Base-by-base conservation (phyloP, 108 stramenopile genomes). In the Nitzschia sp. region DNA sequence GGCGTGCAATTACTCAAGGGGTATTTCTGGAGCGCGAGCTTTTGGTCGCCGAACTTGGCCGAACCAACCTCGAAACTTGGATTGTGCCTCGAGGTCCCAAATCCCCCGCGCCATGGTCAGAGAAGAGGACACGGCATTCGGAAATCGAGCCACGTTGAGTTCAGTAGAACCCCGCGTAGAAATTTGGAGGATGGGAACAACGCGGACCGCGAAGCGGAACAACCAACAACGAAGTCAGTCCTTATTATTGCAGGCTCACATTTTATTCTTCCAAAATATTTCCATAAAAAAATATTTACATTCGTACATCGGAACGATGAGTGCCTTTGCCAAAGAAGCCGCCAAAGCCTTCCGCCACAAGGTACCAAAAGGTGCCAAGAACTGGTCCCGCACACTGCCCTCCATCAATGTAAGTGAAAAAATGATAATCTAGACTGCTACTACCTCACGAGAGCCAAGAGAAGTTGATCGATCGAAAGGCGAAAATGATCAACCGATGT, bases 391-490 rank as follows among this genome's bases (percentile, higher is more conserved):
- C 17, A 32, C 53, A 19, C 67, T 79, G 19, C 78, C 78, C 11
- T 56, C 78, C 27, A 60, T 79, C 57, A 71, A 60, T 45, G 78
- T 79, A 64, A 66, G 78, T 72, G 33, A 23, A 55, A 45, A 50
- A 23, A 58, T 32, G 30, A 32, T 34, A 3, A 17, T 32, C 53
- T 9, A 23, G 22, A 27, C 15, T 15, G 1, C 15, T n/a, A n/a
- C n/a, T n/a, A n/a, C n/a, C n/a, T n/a, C n/a, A n/a, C n/a, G n/a
- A n/a, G n/a, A n/a, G n/a, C n/a, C n/a, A n/a, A n/a, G n/a, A n/a
- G n/a, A n/a, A n/a, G n/a, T n/a, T n/a, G n/a, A n/a, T n/a, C n/a
- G n/a, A n/a, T n/a, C n/a, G n/a, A n/a, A n/a, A n/a, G n/a, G n/a
- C n/a, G n/a, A n/a, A n/a, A n/a, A n/a, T n/a, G n/a, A n/a, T n/a